Conservation (phyloP, 176 grass and related monocot species). For the Paspalum vaginatum region DNA sequence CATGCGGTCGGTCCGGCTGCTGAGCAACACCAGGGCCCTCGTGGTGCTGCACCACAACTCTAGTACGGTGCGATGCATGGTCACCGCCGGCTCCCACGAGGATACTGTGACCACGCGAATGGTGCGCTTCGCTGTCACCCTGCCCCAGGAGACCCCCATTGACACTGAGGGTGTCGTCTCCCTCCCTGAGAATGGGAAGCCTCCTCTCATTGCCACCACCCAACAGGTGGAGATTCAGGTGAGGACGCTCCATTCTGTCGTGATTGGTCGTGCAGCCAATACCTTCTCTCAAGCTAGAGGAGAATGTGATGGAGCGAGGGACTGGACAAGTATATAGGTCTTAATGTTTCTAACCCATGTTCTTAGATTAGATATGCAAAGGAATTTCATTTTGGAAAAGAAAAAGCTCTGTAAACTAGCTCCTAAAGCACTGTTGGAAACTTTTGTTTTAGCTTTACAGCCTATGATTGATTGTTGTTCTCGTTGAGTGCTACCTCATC, state of each 20-base stretch:
- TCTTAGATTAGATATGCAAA: background rate
- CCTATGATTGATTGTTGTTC: no score
- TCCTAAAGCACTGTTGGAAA: background rate
- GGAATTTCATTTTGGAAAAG: background rate
- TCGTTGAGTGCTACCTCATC: background rate
- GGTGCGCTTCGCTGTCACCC: slow-evolving; percentile 24
- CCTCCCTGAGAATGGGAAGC: background rate
- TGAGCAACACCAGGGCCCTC: background rate
- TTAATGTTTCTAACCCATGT: background rate
- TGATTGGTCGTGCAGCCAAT: background rate
- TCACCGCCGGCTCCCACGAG: background rate
- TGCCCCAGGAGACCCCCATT: background rate
- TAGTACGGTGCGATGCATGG: background rate
- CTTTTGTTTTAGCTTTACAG: background rate
- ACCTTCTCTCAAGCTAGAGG: background rate
- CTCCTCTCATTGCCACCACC: background rate
- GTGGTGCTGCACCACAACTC: background rate
- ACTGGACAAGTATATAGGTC: background rate
- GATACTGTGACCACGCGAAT: slow-evolving; percentile 14
- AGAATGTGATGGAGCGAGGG: background rate
- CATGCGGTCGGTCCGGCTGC: background rate
- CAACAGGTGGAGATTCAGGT: slow-evolving; percentile 13
- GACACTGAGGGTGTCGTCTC: slow-evolving; percentile 14
- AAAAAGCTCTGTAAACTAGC: background rate
- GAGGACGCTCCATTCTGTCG: background rate